Conservation (phyloP, 768 basidiomycete species). For the Goffeauzyma gilvescens region DNA sequence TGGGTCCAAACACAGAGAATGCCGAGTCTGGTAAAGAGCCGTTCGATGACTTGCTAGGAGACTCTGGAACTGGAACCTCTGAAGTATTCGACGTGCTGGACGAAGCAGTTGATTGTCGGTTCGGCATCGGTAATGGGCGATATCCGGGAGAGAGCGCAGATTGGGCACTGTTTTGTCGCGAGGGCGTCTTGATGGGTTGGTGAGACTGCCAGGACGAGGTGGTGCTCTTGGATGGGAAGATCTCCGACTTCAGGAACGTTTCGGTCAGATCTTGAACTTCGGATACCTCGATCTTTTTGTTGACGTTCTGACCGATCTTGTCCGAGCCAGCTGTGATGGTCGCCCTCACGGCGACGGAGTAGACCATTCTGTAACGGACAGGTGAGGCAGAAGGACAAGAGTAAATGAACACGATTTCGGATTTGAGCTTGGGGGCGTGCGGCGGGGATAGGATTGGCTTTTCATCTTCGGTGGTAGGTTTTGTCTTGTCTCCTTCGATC, state of each 20-base stretch:
- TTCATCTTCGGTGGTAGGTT: too few relatives aligned
- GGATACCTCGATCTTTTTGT: conserved; percentile 53
- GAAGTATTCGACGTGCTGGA: conserved; percentile 12
- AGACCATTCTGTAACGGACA: conserved; percentile 73
- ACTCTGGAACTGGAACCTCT: conserved; percentile 15
- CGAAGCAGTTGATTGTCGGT: conserved; percentile 15
- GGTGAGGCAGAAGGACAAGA: conserved; percentile 66
- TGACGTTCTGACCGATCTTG: conserved; percentile 35
- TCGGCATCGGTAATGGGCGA: conserved; percentile 11
- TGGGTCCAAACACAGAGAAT: conserved; percentile 29
- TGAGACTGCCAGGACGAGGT: conserved; percentile 17
- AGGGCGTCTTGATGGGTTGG: conserved; percentile 1
- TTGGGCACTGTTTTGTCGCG: too few relatives aligned
- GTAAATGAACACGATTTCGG: conserved; percentile 65
- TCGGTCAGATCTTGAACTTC: conserved; percentile 56
- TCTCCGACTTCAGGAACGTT: conserved; percentile 42
- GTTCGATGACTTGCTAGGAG: not conserved
- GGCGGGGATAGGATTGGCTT: too few relatives aligned
- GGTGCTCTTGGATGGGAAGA: conserved; percentile 29
- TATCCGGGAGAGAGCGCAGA: too few relatives aligned
- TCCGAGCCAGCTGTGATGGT: conserved; percentile 44
- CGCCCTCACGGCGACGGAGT: conserved; percentile 49
- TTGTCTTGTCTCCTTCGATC: too few relatives aligned
- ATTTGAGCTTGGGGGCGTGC: too few relatives aligned
- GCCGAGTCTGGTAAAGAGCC: conserved; percentile 14